These are phyloP conservation scores for Ammopiptanthus mongolicus DNA, from an alignment of 306 rosid genomes.

Conservation along the genomic window DNA sequence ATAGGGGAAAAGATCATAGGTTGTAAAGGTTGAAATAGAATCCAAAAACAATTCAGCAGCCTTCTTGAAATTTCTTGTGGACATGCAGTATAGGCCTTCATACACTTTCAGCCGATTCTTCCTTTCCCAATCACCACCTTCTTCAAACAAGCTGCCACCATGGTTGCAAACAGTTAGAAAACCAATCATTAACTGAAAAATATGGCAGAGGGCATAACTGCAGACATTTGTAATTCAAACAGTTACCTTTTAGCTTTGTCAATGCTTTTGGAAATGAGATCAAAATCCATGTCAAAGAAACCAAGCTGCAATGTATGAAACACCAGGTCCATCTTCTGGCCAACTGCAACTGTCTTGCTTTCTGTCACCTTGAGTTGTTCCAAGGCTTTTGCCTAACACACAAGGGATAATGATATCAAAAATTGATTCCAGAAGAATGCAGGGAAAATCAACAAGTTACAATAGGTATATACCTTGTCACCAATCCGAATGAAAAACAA, in stretches of 20 bases:
- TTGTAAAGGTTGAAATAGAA: constrained; percentile 93
- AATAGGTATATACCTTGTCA: constrained; percentile 59
- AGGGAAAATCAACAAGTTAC: neutral
- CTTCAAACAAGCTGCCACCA: constrained; percentile 85
- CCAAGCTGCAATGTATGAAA: constrained; percentile 90
- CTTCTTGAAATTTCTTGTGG: constrained; percentile 86
- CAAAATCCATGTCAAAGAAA: constrained; percentile 92
- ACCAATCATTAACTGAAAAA: neutral
- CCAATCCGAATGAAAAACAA: constrained; percentile 81
- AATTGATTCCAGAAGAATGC: constrained; percentile 1
- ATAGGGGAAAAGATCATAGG: constrained; percentile 85
- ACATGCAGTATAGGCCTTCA: constrained; percentile 91
- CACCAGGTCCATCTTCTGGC: constrained; percentile 97
- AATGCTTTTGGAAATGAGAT: constrained; percentile 88
- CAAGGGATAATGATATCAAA: neutral
- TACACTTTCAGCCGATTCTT: constrained; percentile 93
- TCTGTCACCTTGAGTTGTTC: constrained; percentile 92
- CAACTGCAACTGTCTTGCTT: constrained; percentile 93
- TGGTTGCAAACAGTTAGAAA: constrained; percentile 26
- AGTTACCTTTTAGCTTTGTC: constrained; percentile 80
- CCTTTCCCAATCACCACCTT: constrained; percentile 99
- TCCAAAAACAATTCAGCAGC: constrained; percentile 84
- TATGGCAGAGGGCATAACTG: neutral
- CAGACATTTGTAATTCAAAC: neutral
- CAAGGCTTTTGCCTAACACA: constrained; percentile 72